A percentile compares a stretch with the other conserved stretches of the same genome.
phyloP scores from a whole-genome alignment of 73 alveolate species.

The Paramecium primaurelia region DNA sequence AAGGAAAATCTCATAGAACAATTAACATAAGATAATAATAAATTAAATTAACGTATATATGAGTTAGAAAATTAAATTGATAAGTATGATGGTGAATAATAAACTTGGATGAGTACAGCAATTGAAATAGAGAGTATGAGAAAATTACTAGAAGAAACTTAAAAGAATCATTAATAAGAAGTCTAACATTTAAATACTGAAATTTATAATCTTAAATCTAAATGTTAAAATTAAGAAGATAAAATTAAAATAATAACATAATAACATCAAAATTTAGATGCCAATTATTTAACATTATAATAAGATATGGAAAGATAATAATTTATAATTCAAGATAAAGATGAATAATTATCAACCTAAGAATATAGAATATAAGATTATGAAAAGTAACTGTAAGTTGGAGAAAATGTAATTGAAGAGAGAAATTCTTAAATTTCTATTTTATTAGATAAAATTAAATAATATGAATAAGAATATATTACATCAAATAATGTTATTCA shows the following conservation, averaged over 20 bases:
- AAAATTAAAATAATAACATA: not conserved
- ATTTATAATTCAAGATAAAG: not conserved
- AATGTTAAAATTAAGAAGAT: not conserved
- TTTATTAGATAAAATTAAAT: not conserved
- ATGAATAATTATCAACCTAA: not conserved
- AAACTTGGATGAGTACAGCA: not conserved
- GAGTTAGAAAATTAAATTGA: not conserved
- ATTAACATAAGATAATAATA: not conserved
- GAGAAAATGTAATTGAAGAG: not conserved
- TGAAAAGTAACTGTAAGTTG: not conserved
- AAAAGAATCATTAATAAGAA: not conserved
- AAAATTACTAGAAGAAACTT: not conserved
- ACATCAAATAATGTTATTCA: not conserved
- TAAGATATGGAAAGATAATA: not conserved
- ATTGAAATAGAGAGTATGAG: not conserved
- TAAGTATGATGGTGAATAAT: not conserved
- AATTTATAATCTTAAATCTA: not conserved
- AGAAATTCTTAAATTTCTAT: not conserved
- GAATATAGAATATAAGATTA: not conserved
- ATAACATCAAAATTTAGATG: not conserved
- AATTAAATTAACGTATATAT: slow-evolving; percentile 2
- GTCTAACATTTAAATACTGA: not conserved
- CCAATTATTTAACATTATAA: too few species aligned
- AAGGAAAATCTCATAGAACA: not conserved
- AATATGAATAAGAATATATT: not conserved